Percentiles rank a stretch among this genome's conserved stretches.
Evolutionary conservation across 306 rosid genomes (phyloP).

Genomic region (Spatholobus suberectus): DNA sequence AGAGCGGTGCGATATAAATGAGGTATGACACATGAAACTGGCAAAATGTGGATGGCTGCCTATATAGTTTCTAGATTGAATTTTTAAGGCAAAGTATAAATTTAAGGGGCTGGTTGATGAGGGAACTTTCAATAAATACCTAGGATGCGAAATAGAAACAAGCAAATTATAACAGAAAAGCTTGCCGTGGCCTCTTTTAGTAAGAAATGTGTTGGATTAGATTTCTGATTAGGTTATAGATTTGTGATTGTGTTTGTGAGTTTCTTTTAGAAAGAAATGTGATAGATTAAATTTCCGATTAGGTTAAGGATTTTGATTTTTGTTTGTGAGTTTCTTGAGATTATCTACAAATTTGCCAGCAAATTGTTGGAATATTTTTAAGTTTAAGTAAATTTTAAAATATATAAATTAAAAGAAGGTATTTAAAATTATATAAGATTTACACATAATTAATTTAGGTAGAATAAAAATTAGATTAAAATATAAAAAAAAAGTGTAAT

Average conservation of each 20-base stretch:
- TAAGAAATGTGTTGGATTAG: not conserved
- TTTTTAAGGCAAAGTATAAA: not conserved
- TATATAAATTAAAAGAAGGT: not conserved
- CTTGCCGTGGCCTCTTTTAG: not conserved
- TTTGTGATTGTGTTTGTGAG: not conserved
- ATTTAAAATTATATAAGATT: not conserved
- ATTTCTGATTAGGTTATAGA: not conserved
- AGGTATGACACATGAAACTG: not conserved
- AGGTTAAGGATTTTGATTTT: not conserved
- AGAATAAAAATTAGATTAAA: not conserved
- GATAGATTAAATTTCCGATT: not conserved
- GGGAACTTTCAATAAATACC: not conserved
- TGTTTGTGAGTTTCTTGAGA: not conserved
- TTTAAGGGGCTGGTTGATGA: not conserved
- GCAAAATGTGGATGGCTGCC: not conserved
- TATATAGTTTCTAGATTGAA: not conserved
- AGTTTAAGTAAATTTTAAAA: not conserved
- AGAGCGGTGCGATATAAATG: slow-evolving; percentile 29
- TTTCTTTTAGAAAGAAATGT: not conserved
- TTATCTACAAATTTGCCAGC: no score
- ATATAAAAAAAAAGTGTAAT: not conserved
- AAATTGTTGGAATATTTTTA: not conserved
- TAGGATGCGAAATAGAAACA: not conserved
- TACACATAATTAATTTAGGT: not conserved
- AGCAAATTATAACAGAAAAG: not conserved